phyloP scores from a whole-genome alignment of 1,139 yeast species.

The Hyphopichia khmerensis region DNA sequence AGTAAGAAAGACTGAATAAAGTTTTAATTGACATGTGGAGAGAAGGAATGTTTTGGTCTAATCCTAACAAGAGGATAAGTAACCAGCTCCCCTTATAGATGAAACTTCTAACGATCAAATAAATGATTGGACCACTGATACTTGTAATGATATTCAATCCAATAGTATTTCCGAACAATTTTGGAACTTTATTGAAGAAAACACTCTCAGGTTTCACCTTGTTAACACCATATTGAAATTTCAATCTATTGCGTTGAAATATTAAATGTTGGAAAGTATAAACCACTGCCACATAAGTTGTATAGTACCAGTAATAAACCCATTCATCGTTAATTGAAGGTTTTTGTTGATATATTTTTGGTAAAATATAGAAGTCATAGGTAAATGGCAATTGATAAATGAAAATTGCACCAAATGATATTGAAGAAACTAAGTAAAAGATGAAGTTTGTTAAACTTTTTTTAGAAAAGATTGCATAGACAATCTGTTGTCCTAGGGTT shows the following conservation, averaged over 20 bases:
- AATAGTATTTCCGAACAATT: conserved; percentile 35
- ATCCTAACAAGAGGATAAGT: conserved; percentile 25
- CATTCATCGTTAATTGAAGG: conserved; percentile 64
- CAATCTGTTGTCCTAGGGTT: conserved; percentile 47
- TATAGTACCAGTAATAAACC: conserved; percentile 50
- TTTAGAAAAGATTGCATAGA: conserved; percentile 45
- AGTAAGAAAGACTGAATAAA: conserved; percentile 32
- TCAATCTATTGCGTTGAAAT: conserved; percentile 60
- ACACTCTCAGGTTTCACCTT: conserved; percentile 41
- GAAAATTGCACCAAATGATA: conserved; percentile 26
- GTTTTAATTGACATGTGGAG: conserved; percentile 38
- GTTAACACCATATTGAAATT: conserved; percentile 47
- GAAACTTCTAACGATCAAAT: conserved; percentile 40
- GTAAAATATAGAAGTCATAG: conserved; percentile 31
- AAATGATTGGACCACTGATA: conserved; percentile 45
- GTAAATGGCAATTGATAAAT: conserved; percentile 27
- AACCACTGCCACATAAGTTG: conserved; percentile 36
- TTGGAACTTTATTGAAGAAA: conserved; percentile 30
- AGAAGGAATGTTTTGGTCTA: conserved; percentile 34
- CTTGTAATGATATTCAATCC: conserved; percentile 30
- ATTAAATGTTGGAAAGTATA: conserved; percentile 57
- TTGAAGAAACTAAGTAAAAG: conserved; percentile 41
- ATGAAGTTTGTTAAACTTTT: conserved; percentile 34
- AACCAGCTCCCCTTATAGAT: conserved; percentile 42
- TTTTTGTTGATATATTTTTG: conserved; percentile 49